Percentiles rank a stretch among this genome's conserved stretches.
phyloP scores from a whole-genome alignment of 208 protist species.

The Leishmania amazonensis region DNA sequence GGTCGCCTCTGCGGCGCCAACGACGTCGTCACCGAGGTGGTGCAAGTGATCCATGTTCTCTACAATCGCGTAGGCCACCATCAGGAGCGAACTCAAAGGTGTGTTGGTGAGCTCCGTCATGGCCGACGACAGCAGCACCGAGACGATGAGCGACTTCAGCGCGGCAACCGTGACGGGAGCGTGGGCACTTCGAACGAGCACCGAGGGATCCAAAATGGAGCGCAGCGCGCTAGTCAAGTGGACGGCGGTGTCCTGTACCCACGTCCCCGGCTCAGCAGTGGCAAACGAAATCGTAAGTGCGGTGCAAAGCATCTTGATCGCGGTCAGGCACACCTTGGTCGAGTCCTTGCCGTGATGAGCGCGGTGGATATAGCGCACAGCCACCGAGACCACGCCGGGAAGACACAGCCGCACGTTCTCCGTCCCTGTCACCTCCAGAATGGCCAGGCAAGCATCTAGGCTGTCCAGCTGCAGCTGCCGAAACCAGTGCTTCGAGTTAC shows the following conservation, averaged over 20 bases:
- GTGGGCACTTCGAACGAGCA: slow-evolving; percentile 24
- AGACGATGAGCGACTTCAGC: slow-evolving; percentile 34
- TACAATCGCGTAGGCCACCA: slow-evolving; percentile 43
- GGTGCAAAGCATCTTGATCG: slow-evolving; percentile 49
- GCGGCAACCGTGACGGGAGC: slow-evolving; percentile 20
- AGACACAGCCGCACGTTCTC: slow-evolving; percentile 65
- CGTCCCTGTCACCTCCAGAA: slow-evolving; percentile 58
- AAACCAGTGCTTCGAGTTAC: slow-evolving; percentile 81
- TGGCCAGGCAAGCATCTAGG: slow-evolving; percentile 56
- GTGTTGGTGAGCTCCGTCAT: slow-evolving; percentile 23
- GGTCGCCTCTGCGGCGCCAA: background rate
- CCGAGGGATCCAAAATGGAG: slow-evolving; percentile 30
- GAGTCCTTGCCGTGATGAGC: slow-evolving; percentile 76
- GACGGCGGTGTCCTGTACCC: slow-evolving; percentile 33
- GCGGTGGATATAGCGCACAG: slow-evolving; percentile 68
- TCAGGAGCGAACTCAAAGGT: slow-evolving; percentile 23
- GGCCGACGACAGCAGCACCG: slow-evolving; percentile 34
- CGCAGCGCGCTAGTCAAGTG: slow-evolving; percentile 38
- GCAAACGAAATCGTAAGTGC: slow-evolving; percentile 25
- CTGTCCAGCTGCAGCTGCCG: slow-evolving; percentile 69
- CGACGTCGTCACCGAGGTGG: slow-evolving; percentile 21
- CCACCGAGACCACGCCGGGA: slow-evolving; percentile 76
- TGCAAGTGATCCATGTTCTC: slow-evolving; percentile 45
- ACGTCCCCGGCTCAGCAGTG: slow-evolving; percentile 28
- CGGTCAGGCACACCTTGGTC: slow-evolving; percentile 49